Conservation (phyloP, 352 stramenopile species). For the Thalassiosira hispida region DNA sequence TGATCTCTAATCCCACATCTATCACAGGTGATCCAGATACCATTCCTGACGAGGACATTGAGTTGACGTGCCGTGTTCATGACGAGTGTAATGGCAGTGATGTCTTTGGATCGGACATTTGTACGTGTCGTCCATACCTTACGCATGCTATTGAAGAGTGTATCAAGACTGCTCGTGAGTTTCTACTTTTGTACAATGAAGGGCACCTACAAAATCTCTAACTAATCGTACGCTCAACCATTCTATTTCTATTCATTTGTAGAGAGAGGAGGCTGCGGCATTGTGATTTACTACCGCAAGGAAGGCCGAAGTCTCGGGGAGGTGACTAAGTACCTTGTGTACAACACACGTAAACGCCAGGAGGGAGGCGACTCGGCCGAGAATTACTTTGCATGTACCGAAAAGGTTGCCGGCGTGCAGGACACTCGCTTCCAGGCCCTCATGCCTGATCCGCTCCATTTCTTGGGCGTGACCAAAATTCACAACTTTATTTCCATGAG, state of each 20-base stretch:
- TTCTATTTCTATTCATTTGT: background rate
- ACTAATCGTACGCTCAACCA: too few relatives aligned
- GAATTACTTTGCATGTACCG: constrained; percentile 99
- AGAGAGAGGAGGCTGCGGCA: constrained; percentile 92
- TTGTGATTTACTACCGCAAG: constrained; percentile 99
- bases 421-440: constrained; percentile 98
- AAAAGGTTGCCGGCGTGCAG: constrained; percentile 96
- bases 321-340: constrained; percentile 99
- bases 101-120: constrained; percentile 98
- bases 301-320: constrained; percentile 96
- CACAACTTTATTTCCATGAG: constrained; percentile 93
- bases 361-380: constrained; percentile 95
- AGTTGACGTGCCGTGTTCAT: constrained; percentile 95
- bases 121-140: constrained; percentile 98
- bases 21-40: constrained; percentile 88
- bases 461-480: constrained; percentile 95
- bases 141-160: constrained; percentile 99
- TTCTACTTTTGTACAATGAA: background rate
- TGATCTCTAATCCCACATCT: background rate
- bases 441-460: constrained; percentile 99
- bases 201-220: too few relatives aligned
- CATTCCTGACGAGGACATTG: constrained; percentile 97
- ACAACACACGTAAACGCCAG: constrained; percentile 99
- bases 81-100: constrained; percentile 99
- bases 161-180: constrained; percentile 91